A percentile compares a stretch with the other conserved stretches of the same genome.
Evolutionary conservation across 768 basidiomycete species (phyloP).

Genomic region (Cystoderma amianthinum): DNA sequence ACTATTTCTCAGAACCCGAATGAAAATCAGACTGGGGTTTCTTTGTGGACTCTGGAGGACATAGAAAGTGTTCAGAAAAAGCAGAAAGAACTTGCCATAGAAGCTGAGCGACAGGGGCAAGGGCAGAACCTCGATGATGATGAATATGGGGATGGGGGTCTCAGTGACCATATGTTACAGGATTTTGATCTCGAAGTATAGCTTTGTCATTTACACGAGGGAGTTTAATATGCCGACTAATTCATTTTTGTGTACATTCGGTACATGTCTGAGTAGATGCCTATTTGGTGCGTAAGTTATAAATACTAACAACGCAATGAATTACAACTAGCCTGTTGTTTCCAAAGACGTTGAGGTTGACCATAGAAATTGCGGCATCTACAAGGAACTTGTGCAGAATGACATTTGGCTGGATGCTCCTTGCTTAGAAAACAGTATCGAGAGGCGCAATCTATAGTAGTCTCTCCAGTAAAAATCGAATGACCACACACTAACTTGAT

Average conservation of each 20-base stretch:
- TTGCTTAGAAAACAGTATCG: constrained; percentile 37
- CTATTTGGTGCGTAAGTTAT: neutral
- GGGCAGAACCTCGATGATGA: constrained; percentile 31
- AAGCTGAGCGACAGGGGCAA: constrained; percentile 37
- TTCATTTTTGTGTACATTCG: constrained; percentile 21
- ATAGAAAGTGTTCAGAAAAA: constrained; percentile 81
- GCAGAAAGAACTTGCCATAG: constrained; percentile 59
- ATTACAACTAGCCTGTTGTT: constrained; percentile 32
- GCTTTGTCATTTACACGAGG: too few relatives aligned
- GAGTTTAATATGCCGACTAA: too few relatives aligned
- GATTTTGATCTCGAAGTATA: constrained; percentile 46
- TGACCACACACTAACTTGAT: constrained; percentile 50
- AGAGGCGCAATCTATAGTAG: constrained; percentile 46
- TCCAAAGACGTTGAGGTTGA: constrained; percentile 48
- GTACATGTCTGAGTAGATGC: constrained; percentile 24
- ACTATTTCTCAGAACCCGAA: constrained; percentile 98
- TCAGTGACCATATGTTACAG: constrained; percentile 55
- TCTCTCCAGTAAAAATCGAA: constrained; percentile 33
- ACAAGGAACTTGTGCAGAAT: constrained; percentile 23
- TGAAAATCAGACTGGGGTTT: constrained; percentile 91
- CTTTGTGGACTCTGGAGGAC: constrained; percentile 92
- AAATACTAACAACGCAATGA: neutral
- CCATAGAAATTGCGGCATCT: constrained; percentile 52
- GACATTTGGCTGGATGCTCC: constrained; percentile 42
- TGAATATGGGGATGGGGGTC: constrained; percentile 63